A percentile compares a stretch with the other conserved stretches of the same genome.
These are phyloP conservation scores for Pachyrhizus erosus DNA, from an alignment of 306 rosid genomes.

Conservation along the genomic window DNA sequence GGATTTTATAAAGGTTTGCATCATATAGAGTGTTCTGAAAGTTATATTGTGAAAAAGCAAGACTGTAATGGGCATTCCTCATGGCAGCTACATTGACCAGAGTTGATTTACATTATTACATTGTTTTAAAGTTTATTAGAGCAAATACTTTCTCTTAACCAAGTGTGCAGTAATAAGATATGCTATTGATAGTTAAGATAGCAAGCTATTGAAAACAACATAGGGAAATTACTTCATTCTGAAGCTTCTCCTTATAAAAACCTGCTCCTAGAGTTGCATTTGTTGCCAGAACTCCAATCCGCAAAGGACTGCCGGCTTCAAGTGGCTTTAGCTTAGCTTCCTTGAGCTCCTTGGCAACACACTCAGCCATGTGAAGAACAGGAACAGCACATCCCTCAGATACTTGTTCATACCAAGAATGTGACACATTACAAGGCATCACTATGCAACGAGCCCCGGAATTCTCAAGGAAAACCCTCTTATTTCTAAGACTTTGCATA, in stretches of 20 bases:
- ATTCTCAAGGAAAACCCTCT: conserved; percentile 72
- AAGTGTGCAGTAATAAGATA: conserved; percentile 9
- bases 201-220: neutral
- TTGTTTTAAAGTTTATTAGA: neutral
- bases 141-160: neutral
- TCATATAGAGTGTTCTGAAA: neutral
- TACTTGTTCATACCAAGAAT: conserved; percentile 80
- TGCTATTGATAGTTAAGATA: conserved; percentile 7
- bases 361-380: conserved; percentile 76
- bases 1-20: neutral
- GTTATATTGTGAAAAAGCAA: neutral
- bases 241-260: conserved; percentile 80
- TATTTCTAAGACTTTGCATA: conserved; percentile 59
- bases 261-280: conserved; percentile 69
- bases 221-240: conserved; percentile 66
- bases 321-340: conserved; percentile 85
- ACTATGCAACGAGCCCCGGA: conserved; percentile 79
- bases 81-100: neutral
- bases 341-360: conserved; percentile 85
- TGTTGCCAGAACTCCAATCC: conserved; percentile 80
- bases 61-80: neutral
- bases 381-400: conserved; percentile 71
- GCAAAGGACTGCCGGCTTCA: conserved; percentile 78
- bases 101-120: neutral
- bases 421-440: conserved; percentile 86